A percentile compares a stretch with the other conserved stretches of the same genome.
These are phyloP conservation scores for Saccharomycopsis sp. DNA, from an alignment of 805 yeast species.

Conservation along the genomic window DNA sequence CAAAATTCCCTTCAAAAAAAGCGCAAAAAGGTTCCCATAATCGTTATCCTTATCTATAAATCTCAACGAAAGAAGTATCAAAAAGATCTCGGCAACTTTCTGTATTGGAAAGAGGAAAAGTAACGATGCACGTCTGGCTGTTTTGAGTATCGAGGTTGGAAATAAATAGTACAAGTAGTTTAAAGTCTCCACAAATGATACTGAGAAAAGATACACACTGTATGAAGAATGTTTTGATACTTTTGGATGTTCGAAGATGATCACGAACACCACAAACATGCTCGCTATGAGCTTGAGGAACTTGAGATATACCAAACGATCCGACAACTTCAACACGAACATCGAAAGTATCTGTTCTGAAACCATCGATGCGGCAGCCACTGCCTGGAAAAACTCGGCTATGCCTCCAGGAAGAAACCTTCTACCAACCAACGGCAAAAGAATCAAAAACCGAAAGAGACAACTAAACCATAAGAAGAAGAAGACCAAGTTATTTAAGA, in stretches of 20 bases:
- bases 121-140: constrained; percentile 6
- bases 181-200: constrained; percentile 11
- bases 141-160: constrained; percentile 2
- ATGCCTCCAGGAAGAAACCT: constrained; percentile 65
- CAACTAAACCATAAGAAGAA: constrained; percentile 42
- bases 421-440: constrained; percentile 60
- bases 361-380: constrained; percentile 8
- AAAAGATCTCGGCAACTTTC: constrained; percentile 14
- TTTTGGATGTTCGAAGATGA: constrained; percentile 19
- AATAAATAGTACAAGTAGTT: constrained; percentile 12
- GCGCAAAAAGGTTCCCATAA: background rate
- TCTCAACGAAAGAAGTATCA: constrained; percentile 16
- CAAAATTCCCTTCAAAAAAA: background rate
- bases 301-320: constrained; percentile 1
- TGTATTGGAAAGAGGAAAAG: constrained; percentile 16
- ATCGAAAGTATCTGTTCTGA: constrained; percentile 7
- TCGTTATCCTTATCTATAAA: constrained; percentile 8
- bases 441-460: constrained; percentile 42
- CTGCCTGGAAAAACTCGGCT: constrained; percentile 47
- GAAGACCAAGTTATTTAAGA: constrained; percentile 27
- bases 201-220: constrained; percentile 10
- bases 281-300: constrained; percentile 7
- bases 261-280: constrained; percentile 15
- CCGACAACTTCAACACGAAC: background rate
- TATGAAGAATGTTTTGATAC: constrained; percentile 17